These are phyloP conservation scores for Wickerhamomyces sp. DNA, from an alignment of 1,139 yeast genomes.

Conservation along the genomic window DNA sequence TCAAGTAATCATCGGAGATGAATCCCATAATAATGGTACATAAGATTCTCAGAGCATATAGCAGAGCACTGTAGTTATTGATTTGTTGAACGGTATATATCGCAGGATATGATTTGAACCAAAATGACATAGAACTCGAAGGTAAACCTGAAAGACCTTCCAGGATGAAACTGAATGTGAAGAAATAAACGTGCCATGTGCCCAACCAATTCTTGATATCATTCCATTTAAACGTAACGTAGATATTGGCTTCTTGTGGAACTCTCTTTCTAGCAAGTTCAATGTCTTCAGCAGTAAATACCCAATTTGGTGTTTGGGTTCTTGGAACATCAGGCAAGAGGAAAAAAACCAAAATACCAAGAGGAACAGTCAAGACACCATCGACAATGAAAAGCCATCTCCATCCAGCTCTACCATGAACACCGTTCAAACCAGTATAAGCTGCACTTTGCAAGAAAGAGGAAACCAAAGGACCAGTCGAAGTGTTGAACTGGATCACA, in stretches of 20 bases:
- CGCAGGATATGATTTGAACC: conserved; percentile 23
- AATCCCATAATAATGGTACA: conserved; percentile 19
- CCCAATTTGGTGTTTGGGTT: conserved; percentile 27
- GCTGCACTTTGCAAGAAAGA: conserved; percentile 55
- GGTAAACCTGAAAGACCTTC: conserved; percentile 15
- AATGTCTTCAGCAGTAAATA: conserved; percentile 29
- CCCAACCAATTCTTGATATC: conserved; percentile 14
- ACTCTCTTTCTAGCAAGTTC: conserved; percentile 44
- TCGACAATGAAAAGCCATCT: conserved; percentile 75
- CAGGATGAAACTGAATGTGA: conserved; percentile 18
- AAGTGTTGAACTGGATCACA: conserved; percentile 40
- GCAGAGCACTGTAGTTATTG: conserved; percentile 29
- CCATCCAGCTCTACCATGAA: conserved; percentile 61
- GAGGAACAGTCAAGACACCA: conserved; percentile 55
- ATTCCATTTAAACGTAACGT: conserved; percentile 7
- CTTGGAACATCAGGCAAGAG: conserved; percentile 50
- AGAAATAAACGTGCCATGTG: conserved; percentile 25
- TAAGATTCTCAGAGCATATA: conserved; percentile 27
- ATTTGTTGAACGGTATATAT: conserved; percentile 24
- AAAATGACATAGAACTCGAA: conserved; percentile 23
- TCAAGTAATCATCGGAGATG: conserved; percentile 21
- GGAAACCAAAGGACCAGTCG: conserved; percentile 45
- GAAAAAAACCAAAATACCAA: conserved; percentile 46
- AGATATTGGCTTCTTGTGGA: conserved; percentile 16
- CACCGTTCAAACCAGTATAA: conserved; percentile 43